Evolutionary conservation across 208 protist species (phyloP).

Genomic region (Herpetomonas muscarum): DNA sequence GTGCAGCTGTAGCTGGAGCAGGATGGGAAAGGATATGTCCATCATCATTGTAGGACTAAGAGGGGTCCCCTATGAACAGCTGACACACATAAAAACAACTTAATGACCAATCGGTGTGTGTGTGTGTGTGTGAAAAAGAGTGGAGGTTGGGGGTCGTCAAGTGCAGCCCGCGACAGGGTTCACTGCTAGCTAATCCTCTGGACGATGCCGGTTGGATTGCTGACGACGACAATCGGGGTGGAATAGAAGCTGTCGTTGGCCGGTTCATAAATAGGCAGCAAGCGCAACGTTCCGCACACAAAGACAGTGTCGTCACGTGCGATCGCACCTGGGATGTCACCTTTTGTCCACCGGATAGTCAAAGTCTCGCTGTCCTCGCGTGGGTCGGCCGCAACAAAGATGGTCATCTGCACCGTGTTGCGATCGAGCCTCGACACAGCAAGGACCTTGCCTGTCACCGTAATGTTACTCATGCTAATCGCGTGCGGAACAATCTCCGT

Average conservation of each 20-base stretch:
- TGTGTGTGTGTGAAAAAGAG: too few species aligned
- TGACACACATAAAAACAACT: too few species aligned
- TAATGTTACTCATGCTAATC: conserved; percentile 74
- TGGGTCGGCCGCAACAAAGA: conserved; percentile 40
- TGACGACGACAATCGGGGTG: conserved; percentile 60
- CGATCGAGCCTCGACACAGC: conserved; percentile 27
- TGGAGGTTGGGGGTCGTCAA: too few species aligned
- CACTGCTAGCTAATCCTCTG: conserved; percentile 8
- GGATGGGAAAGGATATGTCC: too few species aligned
- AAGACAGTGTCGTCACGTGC: conserved; percentile 44
- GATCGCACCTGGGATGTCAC: conserved; percentile 7
- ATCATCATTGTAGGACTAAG: too few species aligned
- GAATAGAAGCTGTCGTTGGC: conserved; percentile 44
- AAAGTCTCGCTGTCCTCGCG: conserved; percentile 42
- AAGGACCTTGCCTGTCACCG: conserved; percentile 36
- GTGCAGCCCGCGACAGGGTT: too few species aligned
- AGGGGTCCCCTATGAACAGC: too few species aligned
- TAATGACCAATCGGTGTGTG: too few species aligned
- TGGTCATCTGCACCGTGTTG: conserved; percentile 35
- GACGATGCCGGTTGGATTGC: conserved; percentile 35
- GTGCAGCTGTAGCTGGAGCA: too few species aligned
- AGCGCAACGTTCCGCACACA: conserved; percentile 56
- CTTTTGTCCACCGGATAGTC: conserved; percentile 43
- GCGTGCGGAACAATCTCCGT: conserved; percentile 68
- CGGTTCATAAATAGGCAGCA: conserved; percentile 50